These are phyloP conservation scores for Lepiota venenata DNA, from an alignment of 768 basidiomycete species.

Conservation along the genomic window DNA sequence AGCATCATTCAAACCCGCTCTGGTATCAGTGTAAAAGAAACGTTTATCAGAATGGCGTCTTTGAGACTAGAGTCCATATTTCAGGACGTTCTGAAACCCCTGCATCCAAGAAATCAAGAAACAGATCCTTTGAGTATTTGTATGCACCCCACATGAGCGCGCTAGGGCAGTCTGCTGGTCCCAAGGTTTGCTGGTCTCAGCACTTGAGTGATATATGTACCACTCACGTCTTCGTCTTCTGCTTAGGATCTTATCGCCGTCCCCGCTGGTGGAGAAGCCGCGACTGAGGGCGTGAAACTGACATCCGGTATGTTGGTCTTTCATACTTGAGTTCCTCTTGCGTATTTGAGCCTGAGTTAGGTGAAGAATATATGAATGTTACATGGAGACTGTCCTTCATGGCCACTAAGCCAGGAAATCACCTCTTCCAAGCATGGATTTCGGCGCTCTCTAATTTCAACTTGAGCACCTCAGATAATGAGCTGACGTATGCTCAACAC, in stretches of 20 bases:
- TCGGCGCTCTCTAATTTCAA: background rate
- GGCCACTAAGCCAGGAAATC: conserved; percentile 20
- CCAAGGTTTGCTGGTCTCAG: conserved; percentile 19
- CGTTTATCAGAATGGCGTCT: conserved; percentile 24
- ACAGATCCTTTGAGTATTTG: conserved; percentile 19
- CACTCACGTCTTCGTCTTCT: background rate
- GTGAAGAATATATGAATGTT: conserved; percentile 24
- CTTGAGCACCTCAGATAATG: conserved; percentile 20
- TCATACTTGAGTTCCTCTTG: too few species aligned
- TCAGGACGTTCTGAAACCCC: conserved; percentile 12
- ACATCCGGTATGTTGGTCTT: too few species aligned
- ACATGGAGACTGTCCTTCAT: conserved; percentile 31
- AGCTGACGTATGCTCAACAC: conserved; percentile 19
- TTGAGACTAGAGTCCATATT: conserved; percentile 27
- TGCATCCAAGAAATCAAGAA: background rate
- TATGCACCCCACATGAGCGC: conserved; percentile 30
- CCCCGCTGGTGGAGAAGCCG: conserved; percentile 29
- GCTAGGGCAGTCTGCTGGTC: conserved; percentile 21
- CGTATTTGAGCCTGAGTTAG: background rate
- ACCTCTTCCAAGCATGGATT: conserved; percentile 14
- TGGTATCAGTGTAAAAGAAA: conserved; percentile 22
- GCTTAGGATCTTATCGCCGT: conserved; percentile 25
- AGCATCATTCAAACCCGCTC: conserved; percentile 1
- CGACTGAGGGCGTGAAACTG: too few species aligned
- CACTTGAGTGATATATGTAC: background rate